Conservation (phyloP, 2,329 filamentous ascomycete genomes). For the Colletotrichum phormii region DNA sequence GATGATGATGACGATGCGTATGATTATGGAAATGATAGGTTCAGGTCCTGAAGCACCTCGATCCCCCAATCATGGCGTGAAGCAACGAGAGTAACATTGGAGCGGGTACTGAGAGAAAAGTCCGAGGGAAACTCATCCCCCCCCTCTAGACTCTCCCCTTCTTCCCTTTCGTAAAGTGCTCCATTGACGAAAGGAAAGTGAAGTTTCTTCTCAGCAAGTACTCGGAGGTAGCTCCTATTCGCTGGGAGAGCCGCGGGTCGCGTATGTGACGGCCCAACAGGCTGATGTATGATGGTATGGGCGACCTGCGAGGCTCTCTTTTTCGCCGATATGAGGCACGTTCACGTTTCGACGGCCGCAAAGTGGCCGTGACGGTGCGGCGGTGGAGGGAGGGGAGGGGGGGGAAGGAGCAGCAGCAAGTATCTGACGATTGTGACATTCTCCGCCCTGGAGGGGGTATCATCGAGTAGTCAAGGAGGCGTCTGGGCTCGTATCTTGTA, state of each 20-base stretch:
- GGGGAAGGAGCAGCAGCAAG: no score
- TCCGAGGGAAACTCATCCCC: no score
- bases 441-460: background rate
- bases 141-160: background rate
- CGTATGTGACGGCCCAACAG: background rate
- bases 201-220: background rate
- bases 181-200: background rate
- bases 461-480: no score
- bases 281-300: background rate
- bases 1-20: background rate
- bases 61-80: background rate
- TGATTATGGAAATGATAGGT: background rate
- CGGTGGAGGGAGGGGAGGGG: background rate
- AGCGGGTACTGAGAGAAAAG: background rate
- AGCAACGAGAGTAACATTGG: background rate
- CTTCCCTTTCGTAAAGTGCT: no score
- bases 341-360: background rate
- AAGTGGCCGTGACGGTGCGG: background rate
- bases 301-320: background rate
- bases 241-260: background rate
- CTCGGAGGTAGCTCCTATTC: background rate
- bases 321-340: background rate
- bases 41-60: no score
- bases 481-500: slow-evolving; percentile 3
- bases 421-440: background rate